Conservation (phyloP, 1,284 basidiomycete genomes). For the Uromyces viciae-fabae region DNA sequence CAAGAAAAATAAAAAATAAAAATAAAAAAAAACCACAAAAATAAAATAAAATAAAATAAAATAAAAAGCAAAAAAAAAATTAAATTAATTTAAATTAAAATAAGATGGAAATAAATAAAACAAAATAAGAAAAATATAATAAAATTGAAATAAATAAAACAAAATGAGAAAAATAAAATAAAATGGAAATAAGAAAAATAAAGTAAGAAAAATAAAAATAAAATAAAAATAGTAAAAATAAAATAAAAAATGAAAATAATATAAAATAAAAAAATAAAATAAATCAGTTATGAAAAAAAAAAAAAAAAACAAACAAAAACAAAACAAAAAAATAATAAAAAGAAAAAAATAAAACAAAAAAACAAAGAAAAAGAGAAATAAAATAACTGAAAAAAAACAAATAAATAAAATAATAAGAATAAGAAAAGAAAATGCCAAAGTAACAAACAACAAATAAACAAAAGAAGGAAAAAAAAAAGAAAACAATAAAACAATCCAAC, state of each 20-base stretch:
- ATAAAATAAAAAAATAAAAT: background rate
- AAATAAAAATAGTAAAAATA: background rate
- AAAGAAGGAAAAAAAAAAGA: slow-evolving; percentile 1
- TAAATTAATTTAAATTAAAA: background rate
- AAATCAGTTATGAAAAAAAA: background rate
- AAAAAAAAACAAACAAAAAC: background rate
- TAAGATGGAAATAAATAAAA: background rate
- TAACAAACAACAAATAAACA: background rate
- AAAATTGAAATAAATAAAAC: background rate
- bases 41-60: background rate
- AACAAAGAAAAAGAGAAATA: background rate
- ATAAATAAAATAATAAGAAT: background rate
- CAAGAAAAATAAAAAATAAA: no score
- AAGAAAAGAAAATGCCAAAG: background rate
- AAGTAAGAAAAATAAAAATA: background rate
- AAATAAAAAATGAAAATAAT: background rate
- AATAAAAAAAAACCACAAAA: background rate
- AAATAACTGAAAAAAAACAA: background rate
- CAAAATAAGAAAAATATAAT: background rate
- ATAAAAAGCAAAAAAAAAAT: background rate
- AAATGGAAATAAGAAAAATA: background rate
- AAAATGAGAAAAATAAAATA: background rate
- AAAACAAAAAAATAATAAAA: background rate
- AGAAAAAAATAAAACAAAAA: background rate
- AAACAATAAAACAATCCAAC: background rate